Evolutionary conservation across 805 yeast genomes (phyloP), one percentile per base, ranked within the genome.

Genomic region (Suhomyces sp.): DNA sequence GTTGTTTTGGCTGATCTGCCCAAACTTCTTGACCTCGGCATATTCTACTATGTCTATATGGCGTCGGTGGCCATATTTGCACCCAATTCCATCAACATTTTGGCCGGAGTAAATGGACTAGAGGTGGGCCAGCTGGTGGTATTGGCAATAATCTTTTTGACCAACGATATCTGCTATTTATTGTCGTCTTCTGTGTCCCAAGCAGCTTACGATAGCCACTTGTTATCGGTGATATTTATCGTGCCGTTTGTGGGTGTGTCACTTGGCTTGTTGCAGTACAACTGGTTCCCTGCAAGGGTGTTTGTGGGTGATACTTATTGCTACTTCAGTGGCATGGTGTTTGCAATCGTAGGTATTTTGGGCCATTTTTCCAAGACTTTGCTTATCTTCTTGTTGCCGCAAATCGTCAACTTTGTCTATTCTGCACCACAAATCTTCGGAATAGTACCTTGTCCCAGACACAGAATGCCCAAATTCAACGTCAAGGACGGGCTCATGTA

Each of bases 301-400:
- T 94, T 94, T 71, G 99, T 94, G 6, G 99, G 99, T 27, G 99
- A 94, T 66, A 93, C 99, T 0, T 94, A 87, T 75, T 94, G 99
- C 71, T 94, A 94, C 70, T 92, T 94, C 68, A 90, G 97, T 22
- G 99, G 99, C 3, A 94, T 94, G 99, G 96, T 94, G 0, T 91
- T 94, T 69, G 99, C 98, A 0, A 94, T 92, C 24, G 97, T 89
- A 27, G 98, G 97, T 1, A 94, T 94, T 33, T 78, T 89, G 53
- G 98, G 98, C 1, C 99, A 94, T 73, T 94, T 92, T 68, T 89
- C 97, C 43, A 94, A 94, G 70, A 94, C 99, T 0, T 74, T 93
- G 59, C 74, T 94, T 69, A 69, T 92, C 31, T 86, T 94, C 63
- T 87, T 94, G 65, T 73, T 89, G 41, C 98, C 98, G 2, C 99